Evolutionary conservation across 805 yeast species (phyloP).

Genomic region (Ogataea thermomethanolica): DNA sequence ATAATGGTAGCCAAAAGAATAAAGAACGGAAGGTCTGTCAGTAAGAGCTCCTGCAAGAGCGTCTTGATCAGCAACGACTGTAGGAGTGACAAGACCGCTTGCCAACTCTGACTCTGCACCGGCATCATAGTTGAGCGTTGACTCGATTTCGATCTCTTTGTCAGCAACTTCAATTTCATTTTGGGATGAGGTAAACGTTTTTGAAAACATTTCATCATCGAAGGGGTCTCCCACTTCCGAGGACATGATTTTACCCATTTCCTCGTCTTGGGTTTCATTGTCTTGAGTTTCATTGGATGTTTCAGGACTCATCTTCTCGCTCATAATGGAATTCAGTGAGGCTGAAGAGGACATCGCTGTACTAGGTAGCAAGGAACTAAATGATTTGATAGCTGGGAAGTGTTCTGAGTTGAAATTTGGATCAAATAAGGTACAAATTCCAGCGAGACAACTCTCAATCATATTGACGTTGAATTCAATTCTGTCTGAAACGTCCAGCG

Average conservation of each 20-base stretch:
- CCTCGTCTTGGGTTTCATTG: too few species aligned
- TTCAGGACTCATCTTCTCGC: background rate
- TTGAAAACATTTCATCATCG: background rate
- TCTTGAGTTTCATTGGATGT: background rate
- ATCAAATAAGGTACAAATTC: constrained; percentile 69
- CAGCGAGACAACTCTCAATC: constrained; percentile 47
- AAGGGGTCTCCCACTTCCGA: background rate
- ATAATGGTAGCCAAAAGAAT: constrained; percentile 30
- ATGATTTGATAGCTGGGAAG: constrained; percentile 26
- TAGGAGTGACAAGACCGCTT: constrained; percentile 29
- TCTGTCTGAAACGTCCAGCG: constrained; percentile 25
- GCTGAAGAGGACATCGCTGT: constrained; percentile 21
- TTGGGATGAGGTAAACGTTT: too few species aligned
- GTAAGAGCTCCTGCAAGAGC: constrained; percentile 40
- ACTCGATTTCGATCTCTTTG: constrained; percentile 2
- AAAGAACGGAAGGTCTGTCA: constrained; percentile 26
- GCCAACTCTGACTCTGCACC: constrained; percentile 29
- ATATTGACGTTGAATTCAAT: constrained; percentile 22
- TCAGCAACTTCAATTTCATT: background rate
- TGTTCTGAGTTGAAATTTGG: constrained; percentile 45
- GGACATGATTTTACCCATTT: background rate
- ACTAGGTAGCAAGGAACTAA: constrained; percentile 13
- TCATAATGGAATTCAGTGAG: constrained; percentile 11
- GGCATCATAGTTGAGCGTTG: constrained; percentile 16
- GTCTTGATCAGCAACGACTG: constrained; percentile 38